Evolutionary conservation across 768 basidiomycete species (phyloP).

Genomic region (Collybia mongolica): DNA sequence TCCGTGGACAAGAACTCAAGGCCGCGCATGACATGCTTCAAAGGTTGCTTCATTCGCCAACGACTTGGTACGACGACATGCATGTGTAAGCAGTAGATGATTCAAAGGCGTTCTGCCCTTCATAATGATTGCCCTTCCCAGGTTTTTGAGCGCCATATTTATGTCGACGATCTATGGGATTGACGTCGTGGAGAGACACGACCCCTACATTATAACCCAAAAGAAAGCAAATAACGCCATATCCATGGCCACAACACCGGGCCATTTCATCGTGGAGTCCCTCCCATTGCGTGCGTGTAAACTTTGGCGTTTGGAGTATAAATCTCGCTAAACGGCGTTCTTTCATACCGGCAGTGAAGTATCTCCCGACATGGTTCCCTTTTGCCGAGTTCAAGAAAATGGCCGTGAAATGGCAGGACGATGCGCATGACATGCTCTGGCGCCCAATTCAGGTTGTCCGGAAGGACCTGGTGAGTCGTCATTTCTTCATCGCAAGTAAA

Average conservation of each 20-base stretch:
- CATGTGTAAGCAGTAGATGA: constrained; percentile 26
- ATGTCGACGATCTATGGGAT: constrained; percentile 21
- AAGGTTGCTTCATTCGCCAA: constrained; percentile 19
- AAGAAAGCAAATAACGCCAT: constrained; percentile 15
- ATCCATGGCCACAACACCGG: constrained; percentile 12
- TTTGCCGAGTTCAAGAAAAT: constrained; percentile 33
- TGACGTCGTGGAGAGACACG: constrained; percentile 15
- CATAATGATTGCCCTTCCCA: constrained; percentile 25
- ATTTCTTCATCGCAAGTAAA: too few relatives aligned
- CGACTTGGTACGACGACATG: constrained; percentile 20
- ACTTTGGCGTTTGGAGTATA: constrained; percentile 18
- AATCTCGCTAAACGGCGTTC: constrained; percentile 25
- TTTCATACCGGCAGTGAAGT: constrained; percentile 23
- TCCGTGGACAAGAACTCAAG: constrained; percentile 26
- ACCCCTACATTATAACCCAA: constrained; percentile 20
- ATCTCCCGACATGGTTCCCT: constrained; percentile 30
- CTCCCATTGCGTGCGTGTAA: constrained; percentile 14
- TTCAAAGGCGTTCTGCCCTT: constrained; percentile 28
- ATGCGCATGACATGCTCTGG: constrained; percentile 2
- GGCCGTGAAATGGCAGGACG: constrained; percentile 35
- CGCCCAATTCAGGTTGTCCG: background rate
- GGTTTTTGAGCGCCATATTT: constrained; percentile 25
- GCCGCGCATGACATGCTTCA: constrained; percentile 28
- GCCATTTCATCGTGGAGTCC: constrained; percentile 22
- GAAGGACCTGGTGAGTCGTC: background rate